Conservation (phyloP, 2,329 filamentous ascomycete genomes). For the Ophiostoma pallidulum region DNA sequence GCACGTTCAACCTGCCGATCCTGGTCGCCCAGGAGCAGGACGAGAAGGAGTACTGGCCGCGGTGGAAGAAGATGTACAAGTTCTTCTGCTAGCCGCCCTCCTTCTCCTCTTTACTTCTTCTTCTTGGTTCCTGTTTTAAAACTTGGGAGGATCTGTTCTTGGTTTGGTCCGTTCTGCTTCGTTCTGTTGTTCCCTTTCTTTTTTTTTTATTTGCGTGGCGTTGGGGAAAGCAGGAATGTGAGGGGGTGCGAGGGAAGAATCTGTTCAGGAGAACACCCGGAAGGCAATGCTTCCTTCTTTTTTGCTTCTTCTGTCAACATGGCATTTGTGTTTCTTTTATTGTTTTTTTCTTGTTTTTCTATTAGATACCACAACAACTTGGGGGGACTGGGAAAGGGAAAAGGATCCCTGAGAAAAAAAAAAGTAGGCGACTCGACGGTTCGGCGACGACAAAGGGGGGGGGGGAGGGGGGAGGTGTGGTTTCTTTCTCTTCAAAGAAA, state of each 20-base stretch:
- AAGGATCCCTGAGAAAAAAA: too few species aligned
- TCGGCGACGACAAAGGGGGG: too few species aligned
- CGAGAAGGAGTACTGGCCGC: slow-evolving; percentile 62
- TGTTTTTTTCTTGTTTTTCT: neutral
- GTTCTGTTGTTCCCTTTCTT: neutral
- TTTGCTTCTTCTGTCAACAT: neutral
- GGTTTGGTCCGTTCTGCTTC: neutral
- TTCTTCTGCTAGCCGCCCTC: slow-evolving; percentile 54
- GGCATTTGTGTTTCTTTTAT: neutral
- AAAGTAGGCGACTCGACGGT: too few species aligned
- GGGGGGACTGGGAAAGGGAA: too few species aligned
- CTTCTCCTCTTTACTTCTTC: too few species aligned
- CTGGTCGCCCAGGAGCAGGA: slow-evolving; percentile 71
- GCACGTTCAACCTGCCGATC: slow-evolving; percentile 73
- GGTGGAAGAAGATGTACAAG: slow-evolving; percentile 69
- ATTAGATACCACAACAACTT: too few species aligned
- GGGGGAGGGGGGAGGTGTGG: too few species aligned
- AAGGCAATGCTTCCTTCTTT: too few species aligned
- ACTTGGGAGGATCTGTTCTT: neutral
- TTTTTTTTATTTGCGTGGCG: slow-evolving; percentile 6
- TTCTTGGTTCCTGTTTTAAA: neutral
- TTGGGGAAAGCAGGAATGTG: too few species aligned
- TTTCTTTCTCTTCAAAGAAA: too few species aligned
- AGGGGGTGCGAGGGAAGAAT: too few species aligned
- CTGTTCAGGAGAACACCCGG: too few species aligned